Percentiles rank a stretch among this genome's conserved stretches.
Evolutionary conservation across 306 rosid genomes (phyloP).

Genomic region (Lagenaria siceraria): DNA sequence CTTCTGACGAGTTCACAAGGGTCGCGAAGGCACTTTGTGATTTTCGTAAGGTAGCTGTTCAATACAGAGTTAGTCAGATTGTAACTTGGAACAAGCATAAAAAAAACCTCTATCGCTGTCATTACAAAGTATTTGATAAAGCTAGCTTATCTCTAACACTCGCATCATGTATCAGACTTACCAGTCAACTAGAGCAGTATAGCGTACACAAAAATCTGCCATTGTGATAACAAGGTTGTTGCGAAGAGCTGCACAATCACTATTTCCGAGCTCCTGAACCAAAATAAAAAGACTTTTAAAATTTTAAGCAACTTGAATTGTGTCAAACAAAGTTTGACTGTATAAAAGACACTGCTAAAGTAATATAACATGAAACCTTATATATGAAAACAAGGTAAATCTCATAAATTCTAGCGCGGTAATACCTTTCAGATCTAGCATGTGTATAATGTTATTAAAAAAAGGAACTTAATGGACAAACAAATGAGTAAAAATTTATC

Average conservation of each 20-base stretch:
- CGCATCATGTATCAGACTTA: conserved; percentile 23
- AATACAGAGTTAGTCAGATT: conserved; percentile 28
- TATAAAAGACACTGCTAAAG: neutral
- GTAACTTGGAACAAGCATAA: conserved; percentile 5
- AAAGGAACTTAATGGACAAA: neutral
- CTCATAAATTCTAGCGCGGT: neutral
- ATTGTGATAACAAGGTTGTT: conserved; percentile 75
- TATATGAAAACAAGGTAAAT: neutral
- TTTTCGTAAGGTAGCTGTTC: conserved; percentile 75
- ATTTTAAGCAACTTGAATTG: neutral
- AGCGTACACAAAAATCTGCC: conserved; percentile 90
- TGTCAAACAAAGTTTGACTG: neutral
- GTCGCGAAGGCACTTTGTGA: conserved; percentile 77
- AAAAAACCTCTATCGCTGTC: neutral
- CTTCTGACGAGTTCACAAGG: conserved; percentile 96
- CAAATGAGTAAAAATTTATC: neutral
- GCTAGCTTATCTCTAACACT: neutral
- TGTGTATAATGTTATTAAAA: neutral
- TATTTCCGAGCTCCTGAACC: conserved; percentile 68
- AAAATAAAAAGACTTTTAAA: neutral
- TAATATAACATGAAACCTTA: neutral
- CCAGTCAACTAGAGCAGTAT: conserved; percentile 96
- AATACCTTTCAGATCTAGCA: neutral
- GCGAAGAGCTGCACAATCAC: conserved; percentile 75
- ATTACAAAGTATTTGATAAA: neutral